Evolutionary conservation across 495 filamentous ascomycete species (phyloP), one percentile per base, ranked within the genome.

Genomic region (Neurospora sp.): DNA sequence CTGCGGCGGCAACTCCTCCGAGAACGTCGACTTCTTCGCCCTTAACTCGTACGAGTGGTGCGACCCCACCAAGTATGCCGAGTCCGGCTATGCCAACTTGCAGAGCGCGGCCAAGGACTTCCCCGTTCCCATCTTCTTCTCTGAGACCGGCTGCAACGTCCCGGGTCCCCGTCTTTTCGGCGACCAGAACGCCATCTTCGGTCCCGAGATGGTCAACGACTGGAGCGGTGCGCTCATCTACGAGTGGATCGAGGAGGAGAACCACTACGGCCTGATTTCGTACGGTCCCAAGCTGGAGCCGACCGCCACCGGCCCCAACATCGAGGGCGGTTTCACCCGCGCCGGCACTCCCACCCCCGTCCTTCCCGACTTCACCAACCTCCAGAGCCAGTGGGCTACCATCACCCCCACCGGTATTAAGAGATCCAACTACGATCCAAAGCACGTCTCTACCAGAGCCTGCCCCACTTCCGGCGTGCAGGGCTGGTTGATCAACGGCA

Each of bases 11-110:
- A 90, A 95, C 77, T 38, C 84, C 31, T 88, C 88, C 8, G 92
- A 95, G 75, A 87, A 87, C 12, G 83, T 95, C 74, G 94, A 97
- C 79, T 95, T 96, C 83, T 97, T 92, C 80, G 86, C 89, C 16
- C 84, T 97, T 42, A 96, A 97, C 77, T 92, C 93, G 46, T 97
- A 97, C 77, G 91, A 93, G 78, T 97, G 94, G 94, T 97, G 94
- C 76, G 87, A 90, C 72, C 84, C 88, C n/a, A 82, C 85, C 18
- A 84, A 84, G 40, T 94, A 90, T 81, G 72, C 78, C 35, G 83
- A 81, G 10, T 95, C 93, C 27, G 93, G 93, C 72, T 97, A 97
- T 82, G 75, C 82, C 66, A 82, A 85, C 54, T 88, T 96, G 35
- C 85, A 92, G 79, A 81, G 82, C 72, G 79, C 81, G 40, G 86